Percentiles rank a stretch among this genome's conserved stretches.
Conservation (phyloP, 306 rosid genomes). For the Quercus bicolor region DNA sequence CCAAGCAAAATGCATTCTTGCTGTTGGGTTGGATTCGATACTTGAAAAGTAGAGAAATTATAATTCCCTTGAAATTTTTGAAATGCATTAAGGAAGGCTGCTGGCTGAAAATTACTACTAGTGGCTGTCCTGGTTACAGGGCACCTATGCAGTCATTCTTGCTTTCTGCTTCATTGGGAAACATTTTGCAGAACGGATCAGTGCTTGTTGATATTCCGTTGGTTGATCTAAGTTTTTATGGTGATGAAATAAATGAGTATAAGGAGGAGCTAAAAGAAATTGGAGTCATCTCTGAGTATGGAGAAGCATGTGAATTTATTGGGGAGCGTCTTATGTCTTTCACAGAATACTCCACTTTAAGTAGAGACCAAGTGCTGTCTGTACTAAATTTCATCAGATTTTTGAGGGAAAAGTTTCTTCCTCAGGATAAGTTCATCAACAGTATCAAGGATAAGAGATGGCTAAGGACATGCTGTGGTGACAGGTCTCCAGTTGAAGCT, state of each 20-base stretch:
- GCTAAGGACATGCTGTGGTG: too few species aligned
- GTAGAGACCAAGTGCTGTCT: constrained; percentile 32
- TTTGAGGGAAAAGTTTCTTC: constrained; percentile 26
- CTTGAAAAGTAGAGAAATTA: neutral
- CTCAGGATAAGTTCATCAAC: constrained; percentile 30
- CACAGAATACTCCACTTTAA: constrained; percentile 36
- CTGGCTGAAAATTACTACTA: constrained; percentile 56
- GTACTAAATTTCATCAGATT: constrained; percentile 46
- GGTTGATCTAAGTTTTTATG: constrained; percentile 55
- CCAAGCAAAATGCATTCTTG: constrained; percentile 10
- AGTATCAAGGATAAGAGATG: constrained; percentile 2
- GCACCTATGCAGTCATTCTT: constrained; percentile 22
- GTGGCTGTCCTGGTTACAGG: constrained; percentile 31
- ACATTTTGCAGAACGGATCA: constrained; percentile 22
- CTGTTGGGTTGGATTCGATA: constrained; percentile 61
- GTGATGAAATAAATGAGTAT: constrained; percentile 31
- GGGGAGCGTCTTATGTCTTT: constrained; percentile 12
- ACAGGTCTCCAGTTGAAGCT: too few species aligned
- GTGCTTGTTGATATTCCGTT: constrained; percentile 65
- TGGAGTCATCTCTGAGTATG: constrained; percentile 69
- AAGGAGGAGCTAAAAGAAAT: constrained; percentile 52
- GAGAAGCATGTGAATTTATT: constrained; percentile 57
- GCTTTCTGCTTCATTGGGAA: too few species aligned
- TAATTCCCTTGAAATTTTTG: constrained; percentile 43
- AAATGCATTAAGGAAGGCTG: constrained; percentile 51